Conservation (phyloP, 768 basidiomycete species). For the Termitomyces heimii region DNA sequence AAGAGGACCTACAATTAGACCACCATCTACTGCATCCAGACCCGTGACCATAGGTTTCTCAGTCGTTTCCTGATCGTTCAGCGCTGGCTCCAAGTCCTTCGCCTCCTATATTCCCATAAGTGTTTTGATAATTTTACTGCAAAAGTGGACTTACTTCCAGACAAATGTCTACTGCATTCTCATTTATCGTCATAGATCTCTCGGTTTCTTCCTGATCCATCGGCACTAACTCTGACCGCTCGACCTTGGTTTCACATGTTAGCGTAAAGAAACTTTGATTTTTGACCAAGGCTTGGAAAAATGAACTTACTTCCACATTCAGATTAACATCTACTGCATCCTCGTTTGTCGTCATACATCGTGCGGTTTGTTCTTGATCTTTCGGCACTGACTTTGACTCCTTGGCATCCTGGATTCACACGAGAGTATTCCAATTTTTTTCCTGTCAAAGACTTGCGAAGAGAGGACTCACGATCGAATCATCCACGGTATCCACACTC, state of each 20-base stretch:
- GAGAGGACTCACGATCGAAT: neutral
- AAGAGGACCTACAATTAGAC: constrained; percentile 6
- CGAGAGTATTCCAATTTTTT: neutral
- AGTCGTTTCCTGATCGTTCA: neutral
- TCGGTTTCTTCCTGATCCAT: neutral
- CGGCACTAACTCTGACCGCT: neutral
- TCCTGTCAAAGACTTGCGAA: neutral
- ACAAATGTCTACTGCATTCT: neutral
- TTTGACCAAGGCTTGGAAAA: neutral
- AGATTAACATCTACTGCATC: neutral
- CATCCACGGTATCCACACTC: neutral
- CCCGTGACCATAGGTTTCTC: neutral
- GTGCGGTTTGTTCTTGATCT: neutral
- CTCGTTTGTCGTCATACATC: neutral
- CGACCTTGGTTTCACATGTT: neutral
- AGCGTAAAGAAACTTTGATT: neutral
- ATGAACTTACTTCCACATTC: neutral
- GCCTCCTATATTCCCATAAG: neutral
- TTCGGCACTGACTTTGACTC: neutral
- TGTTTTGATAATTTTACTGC: neutral
- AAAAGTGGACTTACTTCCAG: neutral
- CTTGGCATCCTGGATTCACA: neutral
- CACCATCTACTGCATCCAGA: constrained; percentile 8
- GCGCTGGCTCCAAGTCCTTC: neutral
- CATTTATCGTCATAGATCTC: neutral